Evolutionary conservation across 352 stramenopile genomes (phyloP).

Genomic region (Globisporangium viniferum): DNA sequence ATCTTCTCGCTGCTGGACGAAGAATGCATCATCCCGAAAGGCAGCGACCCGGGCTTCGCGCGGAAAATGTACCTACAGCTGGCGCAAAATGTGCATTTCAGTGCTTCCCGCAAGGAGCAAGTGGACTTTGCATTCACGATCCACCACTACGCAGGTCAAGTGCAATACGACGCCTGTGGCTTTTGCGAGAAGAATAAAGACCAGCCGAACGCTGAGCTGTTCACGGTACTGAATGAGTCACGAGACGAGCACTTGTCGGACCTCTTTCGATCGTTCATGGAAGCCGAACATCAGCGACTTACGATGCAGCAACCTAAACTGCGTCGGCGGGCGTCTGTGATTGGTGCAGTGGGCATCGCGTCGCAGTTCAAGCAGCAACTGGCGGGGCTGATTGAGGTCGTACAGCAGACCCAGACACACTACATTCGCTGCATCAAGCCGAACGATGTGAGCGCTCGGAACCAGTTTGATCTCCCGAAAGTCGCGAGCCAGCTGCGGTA

Average conservation of each 20-base stretch:
- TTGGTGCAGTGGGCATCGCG: conserved; percentile 74
- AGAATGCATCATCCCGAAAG: conserved; percentile 80
- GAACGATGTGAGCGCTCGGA: conserved; percentile 91
- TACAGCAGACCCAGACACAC: conserved; percentile 94
- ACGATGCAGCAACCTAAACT: conserved; percentile 45
- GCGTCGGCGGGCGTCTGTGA: conserved; percentile 61
- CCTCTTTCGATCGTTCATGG: conserved; percentile 75
- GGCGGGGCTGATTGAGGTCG: conserved; percentile 88
- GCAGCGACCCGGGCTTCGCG: conserved; percentile 68
- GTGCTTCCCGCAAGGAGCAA: conserved; percentile 63
- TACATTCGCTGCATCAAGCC: conserved; percentile 99
- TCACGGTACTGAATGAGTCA: conserved; percentile 61
- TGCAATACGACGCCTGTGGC: conserved; percentile 68
- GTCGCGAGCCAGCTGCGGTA: conserved; percentile 80
- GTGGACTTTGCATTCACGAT: conserved; percentile 73
- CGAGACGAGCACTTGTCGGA: conserved; percentile 49
- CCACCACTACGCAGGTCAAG: conserved; percentile 75
- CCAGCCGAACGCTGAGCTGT: conserved; percentile 74
- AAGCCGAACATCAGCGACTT: conserved; percentile 29
- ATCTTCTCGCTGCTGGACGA: conserved; percentile 85
- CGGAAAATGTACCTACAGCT: conserved; percentile 75
- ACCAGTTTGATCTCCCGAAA: conserved; percentile 86
- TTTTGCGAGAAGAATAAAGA: conserved; percentile 91
- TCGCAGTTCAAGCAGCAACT: conserved; percentile 94
- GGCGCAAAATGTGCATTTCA: conserved; percentile 54